Percentiles rank a stretch among this genome's conserved stretches.
Conservation (phyloP, 164 flowering plant species). For the Magnolia kwangsiensis region DNA sequence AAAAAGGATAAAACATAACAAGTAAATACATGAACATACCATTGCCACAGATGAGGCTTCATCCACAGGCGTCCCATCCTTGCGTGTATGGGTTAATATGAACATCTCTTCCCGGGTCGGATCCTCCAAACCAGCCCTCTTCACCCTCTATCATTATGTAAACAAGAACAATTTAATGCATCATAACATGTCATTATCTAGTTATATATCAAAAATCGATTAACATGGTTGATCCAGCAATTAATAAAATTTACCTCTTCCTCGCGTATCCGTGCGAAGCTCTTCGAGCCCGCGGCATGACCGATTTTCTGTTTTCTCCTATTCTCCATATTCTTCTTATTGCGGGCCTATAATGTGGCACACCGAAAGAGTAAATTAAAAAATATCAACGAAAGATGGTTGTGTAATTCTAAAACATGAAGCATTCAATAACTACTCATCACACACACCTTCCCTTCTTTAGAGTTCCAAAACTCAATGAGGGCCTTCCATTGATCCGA, state of each 20-base stretch:
- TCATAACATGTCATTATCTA: no score
- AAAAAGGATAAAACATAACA: no score
- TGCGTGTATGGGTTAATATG: constrained; percentile 23
- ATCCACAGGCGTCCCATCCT: constrained; percentile 30
- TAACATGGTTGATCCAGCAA: background rate
- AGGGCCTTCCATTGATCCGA: constrained; percentile 27
- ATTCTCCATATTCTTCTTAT: constrained; percentile 23
- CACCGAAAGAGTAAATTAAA: background rate
- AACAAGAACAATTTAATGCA: background rate
- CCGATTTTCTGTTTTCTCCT: constrained; percentile 11
- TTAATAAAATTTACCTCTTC: constrained; percentile 25
- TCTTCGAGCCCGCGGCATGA: constrained; percentile 27
- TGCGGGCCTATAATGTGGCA: constrained; percentile 9
- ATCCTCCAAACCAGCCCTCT: constrained; percentile 14
- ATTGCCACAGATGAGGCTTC: constrained; percentile 18
- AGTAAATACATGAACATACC: constrained; percentile 13
- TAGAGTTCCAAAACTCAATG: constrained; percentile 25
- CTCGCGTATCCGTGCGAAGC: constrained; percentile 30
- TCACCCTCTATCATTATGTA: constrained; percentile 5
- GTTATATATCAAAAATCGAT: background rate
- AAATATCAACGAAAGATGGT: background rate
- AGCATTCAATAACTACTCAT: background rate
- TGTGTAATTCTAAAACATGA: background rate
- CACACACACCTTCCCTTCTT: constrained; percentile 22
- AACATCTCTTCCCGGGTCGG: constrained; percentile 30